Evolutionary conservation across 768 basidiomycete genomes (phyloP).

Genomic region (Termitomyces sp.): DNA sequence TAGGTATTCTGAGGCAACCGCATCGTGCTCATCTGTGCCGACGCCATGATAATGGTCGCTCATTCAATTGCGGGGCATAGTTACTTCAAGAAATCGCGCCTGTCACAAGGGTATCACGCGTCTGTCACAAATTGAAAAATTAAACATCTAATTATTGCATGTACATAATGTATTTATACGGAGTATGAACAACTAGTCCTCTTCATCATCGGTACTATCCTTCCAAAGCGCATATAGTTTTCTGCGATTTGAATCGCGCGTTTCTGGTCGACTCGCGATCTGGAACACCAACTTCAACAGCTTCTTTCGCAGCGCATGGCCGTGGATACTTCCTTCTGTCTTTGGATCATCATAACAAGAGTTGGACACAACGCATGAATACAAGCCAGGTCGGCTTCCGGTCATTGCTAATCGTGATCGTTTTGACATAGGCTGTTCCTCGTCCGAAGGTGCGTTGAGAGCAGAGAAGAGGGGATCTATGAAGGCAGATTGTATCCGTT

Average conservation of each 20-base stretch:
- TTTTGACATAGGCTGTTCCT: slow-evolving; percentile 39
- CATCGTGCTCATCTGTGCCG: slow-evolving; percentile 9
- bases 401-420: slow-evolving; percentile 31
- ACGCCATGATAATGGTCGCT: slow-evolving; percentile 4
- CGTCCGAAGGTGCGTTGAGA: slow-evolving; percentile 33
- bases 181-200: slow-evolving; percentile 12
- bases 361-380: slow-evolving; percentile 43
- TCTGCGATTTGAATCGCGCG: slow-evolving; percentile 72
- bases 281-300: slow-evolving; percentile 65
- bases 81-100: slow-evolving; percentile 15
- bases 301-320: slow-evolving; percentile 38
- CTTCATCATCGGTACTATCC: slow-evolving; percentile 38
- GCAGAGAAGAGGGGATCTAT: slow-evolving; percentile 64
- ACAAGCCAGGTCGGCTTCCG: slow-evolving; percentile 22
- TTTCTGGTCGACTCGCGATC: slow-evolving; percentile 66
- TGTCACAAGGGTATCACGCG: slow-evolving; percentile 15
- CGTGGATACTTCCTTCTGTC: slow-evolving; percentile 30
- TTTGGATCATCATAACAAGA: slow-evolving; percentile 41
- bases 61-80: neutral
- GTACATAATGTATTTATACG: neutral
- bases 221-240: slow-evolving; percentile 84
- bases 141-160: neutral
- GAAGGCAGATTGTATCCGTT: slow-evolving; percentile 64
- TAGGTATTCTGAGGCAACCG: slow-evolving; percentile 18
- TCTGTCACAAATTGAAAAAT: slow-evolving; percentile 2